Base-by-base conservation (phyloP, 2,329 filamentous ascomycete genomes). In the Gyromitra esculenta region DNA sequence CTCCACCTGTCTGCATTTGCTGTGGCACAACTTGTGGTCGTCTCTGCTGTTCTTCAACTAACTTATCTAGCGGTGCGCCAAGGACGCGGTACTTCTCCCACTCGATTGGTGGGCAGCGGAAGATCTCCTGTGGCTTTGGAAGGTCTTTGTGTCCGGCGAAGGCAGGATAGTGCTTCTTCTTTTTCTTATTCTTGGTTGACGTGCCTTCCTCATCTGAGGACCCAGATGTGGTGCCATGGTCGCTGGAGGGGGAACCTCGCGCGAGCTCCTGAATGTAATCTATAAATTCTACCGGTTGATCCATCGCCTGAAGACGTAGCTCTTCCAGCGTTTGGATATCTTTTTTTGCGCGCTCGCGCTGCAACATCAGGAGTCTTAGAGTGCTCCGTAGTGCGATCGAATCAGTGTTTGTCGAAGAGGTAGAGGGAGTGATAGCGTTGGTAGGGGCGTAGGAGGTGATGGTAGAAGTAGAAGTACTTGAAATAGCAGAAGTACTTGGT, bases 1-100 rank as follows among this genome's bases (percentile, higher is more conserved):
- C 67, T 25, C 78, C 78, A 9, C 78, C 78, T 9, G 78, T 79
- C 69, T 79, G 78, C 78, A 79, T 79, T 62, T 75, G 77, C 43
- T 76, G 76, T 25, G 78, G 78, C 41, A 79, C 73, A 59, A 73
- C 63, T 45, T 60, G 59, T 11, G 76, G 72, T 25, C 76, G 73
- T 48, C 72, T 71, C 50, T 74, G 70, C 60, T 79, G 78, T 18
- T 78, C 71, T 21, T 79, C 76, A 21, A 78, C 76, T 15, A 79
- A 21, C 13, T 73, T 72, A 13, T 79, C 76, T 15, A 79, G 63
- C 2, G 78, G 78, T 35, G 73, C 65, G 3, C 76, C 76, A 11
- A 79, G 69, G 9, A 79, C 77, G 15, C 66, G 62, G 48, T 79
- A 79, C 54, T 79, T 78, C 62, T 75, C 62, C 78, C 78, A 79